phyloP scores from a whole-genome alignment of 2,329 filamentous ascomycete species.

The Aspergillus hiratsukae region DNA sequence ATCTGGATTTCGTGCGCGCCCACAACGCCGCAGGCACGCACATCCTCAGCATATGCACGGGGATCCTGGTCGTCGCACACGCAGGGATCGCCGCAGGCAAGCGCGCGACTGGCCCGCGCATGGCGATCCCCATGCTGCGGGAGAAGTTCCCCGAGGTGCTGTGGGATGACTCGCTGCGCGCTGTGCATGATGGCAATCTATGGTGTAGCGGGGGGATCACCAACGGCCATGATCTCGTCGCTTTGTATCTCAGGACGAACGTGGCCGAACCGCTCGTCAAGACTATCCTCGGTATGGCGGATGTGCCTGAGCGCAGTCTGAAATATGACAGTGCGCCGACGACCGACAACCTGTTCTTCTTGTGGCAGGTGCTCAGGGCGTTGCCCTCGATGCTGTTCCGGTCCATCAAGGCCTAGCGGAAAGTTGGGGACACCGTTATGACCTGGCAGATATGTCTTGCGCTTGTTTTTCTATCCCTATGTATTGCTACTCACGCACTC shows the following conservation, averaged over 20 bases:
- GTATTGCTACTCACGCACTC: background rate
- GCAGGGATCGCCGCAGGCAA: conserved; percentile 20
- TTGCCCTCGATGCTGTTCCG: conserved; percentile 10
- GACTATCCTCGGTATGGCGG: conserved; percentile 30
- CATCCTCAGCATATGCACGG: conserved; percentile 25
- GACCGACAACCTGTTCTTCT: conserved; percentile 9
- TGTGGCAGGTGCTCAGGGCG: conserved; percentile 16
- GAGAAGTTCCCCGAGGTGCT: conserved; percentile 19
- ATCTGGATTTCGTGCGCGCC: conserved; percentile 27
- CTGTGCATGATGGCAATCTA: conserved; percentile 21
- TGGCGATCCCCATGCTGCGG: conserved; percentile 18
- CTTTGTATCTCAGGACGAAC: conserved; percentile 16
- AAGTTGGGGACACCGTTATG: background rate
- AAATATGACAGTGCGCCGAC: conserved; percentile 20
- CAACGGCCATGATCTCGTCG: conserved; percentile 24
- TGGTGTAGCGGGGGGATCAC: conserved; percentile 25
- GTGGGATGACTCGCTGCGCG: conserved; percentile 18
- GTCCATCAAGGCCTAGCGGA: background rate
- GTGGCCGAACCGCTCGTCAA: conserved; percentile 26
- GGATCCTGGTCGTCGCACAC: conserved; percentile 17
- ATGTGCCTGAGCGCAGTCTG: conserved; percentile 23
- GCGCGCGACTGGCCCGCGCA: conserved; percentile 19
- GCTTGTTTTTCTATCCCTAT: background rate
- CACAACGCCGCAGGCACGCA: conserved; percentile 27
- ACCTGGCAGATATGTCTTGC: background rate